Evolutionary conservation across 2,329 filamentous ascomycete species (phyloP).

Genomic region (Fusarium pseudoanthophilum): DNA sequence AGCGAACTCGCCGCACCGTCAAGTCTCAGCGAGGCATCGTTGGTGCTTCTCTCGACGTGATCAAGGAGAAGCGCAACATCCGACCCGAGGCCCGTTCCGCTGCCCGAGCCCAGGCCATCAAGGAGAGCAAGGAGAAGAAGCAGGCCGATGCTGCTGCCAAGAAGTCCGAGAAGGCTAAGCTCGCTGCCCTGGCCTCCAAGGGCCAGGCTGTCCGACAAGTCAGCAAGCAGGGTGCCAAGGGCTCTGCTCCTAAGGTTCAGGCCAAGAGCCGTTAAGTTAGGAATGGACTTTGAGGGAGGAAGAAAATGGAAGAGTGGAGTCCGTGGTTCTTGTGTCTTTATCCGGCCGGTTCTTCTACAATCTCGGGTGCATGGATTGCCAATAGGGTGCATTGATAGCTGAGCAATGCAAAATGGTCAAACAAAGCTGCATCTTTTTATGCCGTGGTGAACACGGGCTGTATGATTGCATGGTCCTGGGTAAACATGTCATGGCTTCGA

Average conservation of each 20-base stretch:
- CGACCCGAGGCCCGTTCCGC: slow-evolving; percentile 96
- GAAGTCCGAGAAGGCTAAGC: slow-evolving; percentile 99
- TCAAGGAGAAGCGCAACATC: slow-evolving; percentile 97
- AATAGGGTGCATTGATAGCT: slow-evolving; percentile 57
- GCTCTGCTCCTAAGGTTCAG: slow-evolving; percentile 84
- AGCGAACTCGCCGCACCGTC: slow-evolving; percentile 96
- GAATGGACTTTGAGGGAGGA: slow-evolving; percentile 33
- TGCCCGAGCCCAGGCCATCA: slow-evolving; percentile 89
- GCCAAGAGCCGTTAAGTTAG: slow-evolving; percentile 78
- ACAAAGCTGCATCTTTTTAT: slow-evolving; percentile 29
- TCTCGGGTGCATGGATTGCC: slow-evolving; percentile 56
- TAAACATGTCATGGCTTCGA: slow-evolving; percentile 28
- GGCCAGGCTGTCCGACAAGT: slow-evolving; percentile 83
- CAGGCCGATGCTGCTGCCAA: slow-evolving; percentile 85
- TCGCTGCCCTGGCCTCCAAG: slow-evolving; percentile 76
- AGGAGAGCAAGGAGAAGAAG: slow-evolving; percentile 99
- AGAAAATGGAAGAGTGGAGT: slow-evolving; percentile 50
- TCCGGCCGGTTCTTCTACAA: slow-evolving; percentile 56
- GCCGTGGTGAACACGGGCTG: slow-evolving; percentile 32
- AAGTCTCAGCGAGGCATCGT: slow-evolving; percentile 99
- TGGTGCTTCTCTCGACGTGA: slow-evolving; percentile 98
- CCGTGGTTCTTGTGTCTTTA: slow-evolving; percentile 57
- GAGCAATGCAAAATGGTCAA: slow-evolving; percentile 53
- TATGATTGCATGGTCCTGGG: slow-evolving; percentile 14
- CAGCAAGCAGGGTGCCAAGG: slow-evolving; percentile 98